Conservation (phyloP, 768 basidiomycete genomes). For the Agrocybe chaxingu region DNA sequence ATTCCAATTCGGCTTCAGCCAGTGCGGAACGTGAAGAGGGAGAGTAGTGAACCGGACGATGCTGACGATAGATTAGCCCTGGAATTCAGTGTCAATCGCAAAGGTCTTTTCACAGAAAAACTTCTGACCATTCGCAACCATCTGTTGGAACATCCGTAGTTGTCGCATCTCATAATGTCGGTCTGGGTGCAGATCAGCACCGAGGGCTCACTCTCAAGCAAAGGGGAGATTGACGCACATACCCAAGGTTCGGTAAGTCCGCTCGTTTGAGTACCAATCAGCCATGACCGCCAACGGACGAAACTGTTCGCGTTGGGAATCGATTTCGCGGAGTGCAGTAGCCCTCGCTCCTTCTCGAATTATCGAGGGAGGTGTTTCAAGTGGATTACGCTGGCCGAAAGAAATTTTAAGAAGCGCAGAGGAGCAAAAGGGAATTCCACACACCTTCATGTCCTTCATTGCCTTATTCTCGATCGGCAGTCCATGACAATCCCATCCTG, state of each 20-base stretch:
- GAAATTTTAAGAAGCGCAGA: slow-evolving; percentile 1
- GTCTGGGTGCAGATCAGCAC: slow-evolving; percentile 43
- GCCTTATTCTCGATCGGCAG: slow-evolving; percentile 97
- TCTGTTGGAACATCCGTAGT: slow-evolving; percentile 76
- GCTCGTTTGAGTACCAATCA: slow-evolving; percentile 63
- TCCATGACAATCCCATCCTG: slow-evolving; percentile 98
- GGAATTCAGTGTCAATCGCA: background rate
- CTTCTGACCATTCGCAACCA: slow-evolving; percentile 76
- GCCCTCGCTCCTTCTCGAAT: slow-evolving; percentile 71
- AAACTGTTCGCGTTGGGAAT: slow-evolving; percentile 77
- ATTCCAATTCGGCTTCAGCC: slow-evolving; percentile 91
- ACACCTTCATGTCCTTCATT: slow-evolving; percentile 68
- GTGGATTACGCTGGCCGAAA: slow-evolving; percentile 49
- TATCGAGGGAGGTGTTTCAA: slow-evolving; percentile 46
- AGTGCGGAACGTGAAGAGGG: slow-evolving; percentile 92
- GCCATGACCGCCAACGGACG: slow-evolving; percentile 86
- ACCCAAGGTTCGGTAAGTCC: slow-evolving; percentile 89
- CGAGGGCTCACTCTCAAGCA: background rate
- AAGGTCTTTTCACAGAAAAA: background rate
- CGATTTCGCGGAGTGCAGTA: slow-evolving; percentile 73
- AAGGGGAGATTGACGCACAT: slow-evolving; percentile 4
- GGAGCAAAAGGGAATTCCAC: slow-evolving; percentile 13
- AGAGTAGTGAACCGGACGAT: slow-evolving; percentile 91
- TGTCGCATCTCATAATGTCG: slow-evolving; percentile 87
- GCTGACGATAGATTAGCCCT: slow-evolving; percentile 83